Evolutionary conservation across 306 rosid species (phyloP).

Genomic region (Erythrophleum fordii): DNA sequence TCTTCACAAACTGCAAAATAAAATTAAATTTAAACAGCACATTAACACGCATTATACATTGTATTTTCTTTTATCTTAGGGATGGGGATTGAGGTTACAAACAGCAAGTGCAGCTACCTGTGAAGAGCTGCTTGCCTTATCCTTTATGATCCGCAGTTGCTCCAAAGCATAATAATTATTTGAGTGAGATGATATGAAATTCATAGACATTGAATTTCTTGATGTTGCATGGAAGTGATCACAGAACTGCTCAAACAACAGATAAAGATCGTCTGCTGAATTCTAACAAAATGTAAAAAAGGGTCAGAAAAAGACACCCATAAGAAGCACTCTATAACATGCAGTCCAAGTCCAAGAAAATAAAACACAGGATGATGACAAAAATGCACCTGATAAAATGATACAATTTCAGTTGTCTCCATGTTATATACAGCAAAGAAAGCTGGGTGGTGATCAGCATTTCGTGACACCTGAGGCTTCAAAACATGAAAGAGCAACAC

Average conservation of each 20-base stretch:
- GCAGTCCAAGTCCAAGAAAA: slow-evolving; percentile 30
- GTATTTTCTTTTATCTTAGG: neutral
- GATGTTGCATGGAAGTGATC: slow-evolving; percentile 86
- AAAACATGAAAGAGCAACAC: slow-evolving; percentile 44
- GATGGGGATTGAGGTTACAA: slow-evolving; percentile 27
- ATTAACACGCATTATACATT: slow-evolving; percentile 9
- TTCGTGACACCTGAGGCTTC: slow-evolving; percentile 76
- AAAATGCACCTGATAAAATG: slow-evolving; percentile 83
- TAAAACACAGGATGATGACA: slow-evolving; percentile 22
- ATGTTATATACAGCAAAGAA: slow-evolving; percentile 92
- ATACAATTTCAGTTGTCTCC: slow-evolving; percentile 94
- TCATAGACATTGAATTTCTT: slow-evolving; percentile 68
- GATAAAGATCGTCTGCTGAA: slow-evolving; percentile 84
- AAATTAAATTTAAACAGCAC: slow-evolving; percentile 21
- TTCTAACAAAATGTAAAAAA: slow-evolving; percentile 59
- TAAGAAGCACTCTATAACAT: neutral
- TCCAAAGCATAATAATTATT: slow-evolving; percentile 82
- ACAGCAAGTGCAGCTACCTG: slow-evolving; percentile 60
- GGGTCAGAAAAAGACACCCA: slow-evolving; percentile 40
- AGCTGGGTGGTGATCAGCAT: slow-evolving; percentile 76
- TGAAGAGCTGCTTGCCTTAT: slow-evolving; percentile 70
- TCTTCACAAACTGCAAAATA: slow-evolving; percentile 87
- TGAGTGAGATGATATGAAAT: slow-evolving; percentile 90
- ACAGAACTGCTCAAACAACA: slow-evolving; percentile 83
- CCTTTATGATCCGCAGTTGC: slow-evolving; percentile 67